Conservation (phyloP, 108 stramenopile species). For the Nitzschia putrida region DNA sequence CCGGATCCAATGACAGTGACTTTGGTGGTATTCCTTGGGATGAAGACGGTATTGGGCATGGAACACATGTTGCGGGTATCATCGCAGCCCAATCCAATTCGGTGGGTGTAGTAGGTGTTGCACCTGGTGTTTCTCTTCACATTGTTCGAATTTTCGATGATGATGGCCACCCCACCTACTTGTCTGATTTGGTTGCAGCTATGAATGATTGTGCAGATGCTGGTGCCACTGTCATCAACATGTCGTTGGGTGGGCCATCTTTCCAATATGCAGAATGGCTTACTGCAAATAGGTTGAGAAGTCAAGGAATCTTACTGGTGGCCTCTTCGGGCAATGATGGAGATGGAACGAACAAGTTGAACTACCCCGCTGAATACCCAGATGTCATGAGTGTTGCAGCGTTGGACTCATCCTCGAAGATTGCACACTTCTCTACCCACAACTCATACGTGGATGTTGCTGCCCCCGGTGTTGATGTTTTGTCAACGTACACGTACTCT, state of each 20-base stretch:
- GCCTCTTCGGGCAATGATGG: slow-evolving; percentile 65
- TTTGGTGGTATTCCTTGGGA: slow-evolving; percentile 44
- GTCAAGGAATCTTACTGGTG: slow-evolving; percentile 49
- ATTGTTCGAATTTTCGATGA: slow-evolving; percentile 48
- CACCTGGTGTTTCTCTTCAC: slow-evolving; percentile 35
- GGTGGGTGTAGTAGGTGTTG: slow-evolving; percentile 39
- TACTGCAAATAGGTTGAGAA: slow-evolving; percentile 27
- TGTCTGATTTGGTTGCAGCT: slow-evolving; percentile 43
- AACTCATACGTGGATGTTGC: slow-evolving; percentile 55
- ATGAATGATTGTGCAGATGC: slow-evolving; percentile 41
- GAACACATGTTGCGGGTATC: slow-evolving; percentile 65
- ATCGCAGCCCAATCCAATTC: slow-evolving; percentile 47
- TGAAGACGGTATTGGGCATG: slow-evolving; percentile 51
- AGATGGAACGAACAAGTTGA: background rate
- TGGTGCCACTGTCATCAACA: slow-evolving; percentile 51
- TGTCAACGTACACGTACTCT: background rate
- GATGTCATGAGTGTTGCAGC: slow-evolving; percentile 50
- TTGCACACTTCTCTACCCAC: slow-evolving; percentile 12
- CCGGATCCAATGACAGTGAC: slow-evolving; percentile 11
- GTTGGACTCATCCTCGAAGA: slow-evolving; percentile 3
- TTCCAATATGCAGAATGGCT: slow-evolving; percentile 19
- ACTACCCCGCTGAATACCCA: slow-evolving; percentile 53
- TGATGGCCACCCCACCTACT: slow-evolving; percentile 26
- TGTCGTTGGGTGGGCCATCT: slow-evolving; percentile 45
- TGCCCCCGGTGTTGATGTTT: slow-evolving; percentile 45